Percentiles rank a stretch among this genome's conserved stretches.
Evolutionary conservation across 257 asterid species (phyloP).

Genomic region (Orobanche coerulescens): DNA sequence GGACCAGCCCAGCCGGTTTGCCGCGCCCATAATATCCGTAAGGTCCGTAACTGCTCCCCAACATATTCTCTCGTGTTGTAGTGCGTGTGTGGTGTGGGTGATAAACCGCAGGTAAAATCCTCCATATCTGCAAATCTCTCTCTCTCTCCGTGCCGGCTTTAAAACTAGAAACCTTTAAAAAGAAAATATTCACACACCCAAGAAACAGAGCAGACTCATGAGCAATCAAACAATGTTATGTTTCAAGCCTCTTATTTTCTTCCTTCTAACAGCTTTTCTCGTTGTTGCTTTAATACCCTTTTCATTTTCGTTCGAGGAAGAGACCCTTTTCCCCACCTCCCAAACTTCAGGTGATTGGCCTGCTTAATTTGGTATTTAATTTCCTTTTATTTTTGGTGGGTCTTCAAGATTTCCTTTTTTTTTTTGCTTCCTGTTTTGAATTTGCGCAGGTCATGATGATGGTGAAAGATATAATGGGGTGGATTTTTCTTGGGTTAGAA

Average conservation of each 20-base stretch:
- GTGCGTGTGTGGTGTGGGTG: too few species aligned
- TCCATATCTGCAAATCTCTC: not conserved
- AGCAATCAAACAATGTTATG: slow-evolving; percentile 26
- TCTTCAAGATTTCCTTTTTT: not conserved
- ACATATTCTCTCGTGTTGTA: not conserved
- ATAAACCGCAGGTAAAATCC: too few species aligned
- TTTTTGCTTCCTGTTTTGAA: slow-evolving; percentile 9
- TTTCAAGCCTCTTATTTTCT: slow-evolving; percentile 22
- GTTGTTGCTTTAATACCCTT: slow-evolving; percentile 22
- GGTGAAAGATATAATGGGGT: slow-evolving; percentile 22
- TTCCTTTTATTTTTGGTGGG: not conserved
- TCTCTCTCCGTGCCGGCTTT: not conserved
- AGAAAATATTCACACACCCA: too few species aligned
- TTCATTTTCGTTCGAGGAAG: slow-evolving; percentile 25
- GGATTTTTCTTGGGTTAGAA: slow-evolving; percentile 30
- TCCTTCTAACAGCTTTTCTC: slow-evolving; percentile 24
- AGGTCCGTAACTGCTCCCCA: too few species aligned
- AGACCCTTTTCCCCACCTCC: slow-evolving; percentile 21
- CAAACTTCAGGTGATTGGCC: slow-evolving; percentile 34
- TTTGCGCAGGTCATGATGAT: slow-evolving; percentile 10
- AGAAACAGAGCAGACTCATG: not conserved
- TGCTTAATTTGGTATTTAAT: not conserved
- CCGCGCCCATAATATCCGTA: too few species aligned
- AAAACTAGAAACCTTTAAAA: not conserved
- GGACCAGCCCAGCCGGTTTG: too few species aligned